These are phyloP conservation scores for Trichoderma pleuroti DNA, from an alignment of 2,329 filamentous ascomycete species.

Conservation along the genomic window DNA sequence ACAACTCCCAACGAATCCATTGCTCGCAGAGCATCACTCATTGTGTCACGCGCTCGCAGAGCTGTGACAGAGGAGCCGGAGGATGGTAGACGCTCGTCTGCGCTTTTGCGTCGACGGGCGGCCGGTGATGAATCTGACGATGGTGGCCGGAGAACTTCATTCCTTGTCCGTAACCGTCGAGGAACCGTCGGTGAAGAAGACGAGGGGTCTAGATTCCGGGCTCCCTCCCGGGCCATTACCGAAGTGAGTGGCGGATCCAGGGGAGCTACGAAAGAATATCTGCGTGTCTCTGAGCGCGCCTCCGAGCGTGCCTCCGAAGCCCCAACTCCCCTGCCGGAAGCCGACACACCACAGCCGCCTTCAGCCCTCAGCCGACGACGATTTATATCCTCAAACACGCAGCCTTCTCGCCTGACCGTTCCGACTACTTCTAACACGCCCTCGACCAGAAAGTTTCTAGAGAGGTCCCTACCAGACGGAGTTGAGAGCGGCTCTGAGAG, in stretches of 20 bases:
- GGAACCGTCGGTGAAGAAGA: slow-evolving; percentile 47
- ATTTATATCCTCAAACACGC: slow-evolving; percentile 47
- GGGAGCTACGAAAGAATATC: slow-evolving; percentile 28
- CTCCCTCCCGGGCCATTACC: slow-evolving; percentile 56
- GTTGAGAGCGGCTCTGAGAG: slow-evolving; percentile 38
- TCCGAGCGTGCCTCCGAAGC: slow-evolving; percentile 27
- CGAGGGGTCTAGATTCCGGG: slow-evolving; percentile 49
- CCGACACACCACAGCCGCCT: slow-evolving; percentile 37
- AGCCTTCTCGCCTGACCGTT: slow-evolving; percentile 43
- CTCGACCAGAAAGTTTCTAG: slow-evolving; percentile 47
- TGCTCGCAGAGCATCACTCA: slow-evolving; percentile 52
- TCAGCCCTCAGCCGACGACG: slow-evolving; percentile 53
- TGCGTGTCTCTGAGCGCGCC: slow-evolving; percentile 24
- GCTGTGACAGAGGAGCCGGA: slow-evolving; percentile 50
- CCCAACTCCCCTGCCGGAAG: slow-evolving; percentile 33
- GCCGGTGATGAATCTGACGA: slow-evolving; percentile 44
- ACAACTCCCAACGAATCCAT: slow-evolving; percentile 39
- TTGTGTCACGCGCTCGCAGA: slow-evolving; percentile 44
- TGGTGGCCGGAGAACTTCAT: slow-evolving; percentile 41
- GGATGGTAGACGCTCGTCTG: slow-evolving; percentile 47
- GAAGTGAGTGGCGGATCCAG: slow-evolving; percentile 46
- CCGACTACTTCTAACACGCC: slow-evolving; percentile 35
- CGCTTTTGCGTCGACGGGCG: slow-evolving; percentile 43
- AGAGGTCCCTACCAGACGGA: slow-evolving; percentile 42
- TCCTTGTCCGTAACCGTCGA: slow-evolving; percentile 45